phyloP scores from a whole-genome alignment of 2,329 filamentous ascomycete species.

The Stemphylium vesicarium region DNA sequence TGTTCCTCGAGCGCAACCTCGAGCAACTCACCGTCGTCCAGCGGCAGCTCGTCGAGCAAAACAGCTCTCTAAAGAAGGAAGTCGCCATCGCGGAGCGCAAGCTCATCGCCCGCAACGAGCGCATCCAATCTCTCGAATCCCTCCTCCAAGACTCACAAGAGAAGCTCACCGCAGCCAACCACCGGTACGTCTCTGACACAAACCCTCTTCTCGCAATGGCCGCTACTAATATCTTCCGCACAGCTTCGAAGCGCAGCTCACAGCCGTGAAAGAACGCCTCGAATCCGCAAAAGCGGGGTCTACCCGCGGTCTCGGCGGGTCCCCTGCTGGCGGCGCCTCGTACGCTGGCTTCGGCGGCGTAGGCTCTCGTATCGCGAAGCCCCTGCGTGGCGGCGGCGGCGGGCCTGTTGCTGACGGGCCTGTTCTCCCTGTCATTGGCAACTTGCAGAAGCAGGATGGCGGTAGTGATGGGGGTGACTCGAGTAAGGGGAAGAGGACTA shows the following conservation, averaged over 20 bases:
- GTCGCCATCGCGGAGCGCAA: constrained; percentile 98
- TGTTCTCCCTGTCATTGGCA: constrained; percentile 52
- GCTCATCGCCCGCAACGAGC: constrained; percentile 93
- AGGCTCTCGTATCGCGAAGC: constrained; percentile 67
- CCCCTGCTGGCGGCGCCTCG: constrained; percentile 62
- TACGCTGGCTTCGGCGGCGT: constrained; percentile 69
- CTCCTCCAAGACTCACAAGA: constrained; percentile 96
- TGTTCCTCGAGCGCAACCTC: constrained; percentile 95
- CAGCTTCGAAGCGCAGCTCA: constrained; percentile 96
- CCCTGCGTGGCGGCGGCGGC: constrained; percentile 60
- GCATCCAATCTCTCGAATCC: constrained; percentile 91
- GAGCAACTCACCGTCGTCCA: constrained; percentile 98
- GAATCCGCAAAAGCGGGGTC: constrained; percentile 93
- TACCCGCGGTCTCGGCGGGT: constrained; percentile 79
- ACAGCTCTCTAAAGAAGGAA: constrained; percentile 94
- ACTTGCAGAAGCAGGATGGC: constrained; percentile 59
- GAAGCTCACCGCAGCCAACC: constrained; percentile 95
- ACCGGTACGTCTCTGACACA: constrained; percentile 71
- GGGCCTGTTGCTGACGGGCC: constrained; percentile 45
- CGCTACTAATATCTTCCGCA: constrained; percentile 11
- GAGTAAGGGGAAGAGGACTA: constrained; percentile 67
- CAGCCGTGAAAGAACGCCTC: constrained; percentile 95
- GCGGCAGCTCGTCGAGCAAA: constrained; percentile 96
- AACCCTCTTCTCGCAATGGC: background rate
- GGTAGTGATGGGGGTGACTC: constrained; percentile 54